phyloP scores from a whole-genome alignment of 2,329 filamentous ascomycete species.

The Xenoacremonium recifei region DNA sequence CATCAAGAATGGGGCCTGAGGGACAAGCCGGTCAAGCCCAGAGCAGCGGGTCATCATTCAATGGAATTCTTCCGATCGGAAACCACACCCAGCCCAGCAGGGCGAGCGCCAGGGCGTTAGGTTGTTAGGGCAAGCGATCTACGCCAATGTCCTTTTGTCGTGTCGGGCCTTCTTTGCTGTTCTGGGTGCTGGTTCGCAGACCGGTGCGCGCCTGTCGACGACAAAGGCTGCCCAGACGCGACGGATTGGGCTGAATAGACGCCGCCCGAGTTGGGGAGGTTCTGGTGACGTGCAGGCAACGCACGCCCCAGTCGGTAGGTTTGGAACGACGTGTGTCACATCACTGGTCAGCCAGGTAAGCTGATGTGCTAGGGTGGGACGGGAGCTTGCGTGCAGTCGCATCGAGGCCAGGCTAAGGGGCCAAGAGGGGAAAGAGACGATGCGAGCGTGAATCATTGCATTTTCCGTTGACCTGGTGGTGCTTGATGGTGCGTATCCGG shows the following conservation, averaged over 20 bases:
- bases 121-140: conserved; percentile 28
- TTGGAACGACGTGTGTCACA: conserved; percentile 10
- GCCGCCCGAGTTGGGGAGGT: conserved; percentile 16
- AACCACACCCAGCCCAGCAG: too few relatives aligned
- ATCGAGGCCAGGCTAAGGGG: not conserved
- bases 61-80: conserved; percentile 33
- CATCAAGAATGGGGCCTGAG: conserved; percentile 7
- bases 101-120: conserved; percentile 17
- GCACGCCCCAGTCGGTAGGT: conserved; percentile 12
- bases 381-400: not conserved
- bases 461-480: not conserved
- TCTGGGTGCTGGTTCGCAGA: conserved; percentile 3
- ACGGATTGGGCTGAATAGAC: conserved; percentile 31
- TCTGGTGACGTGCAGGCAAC: conserved; percentile 12
- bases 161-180: conserved; percentile 15
- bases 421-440: not conserved
- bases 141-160: conserved; percentile 32
- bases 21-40: conserved; percentile 14
- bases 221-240: conserved; percentile 5
- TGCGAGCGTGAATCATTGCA: too few relatives aligned
- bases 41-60: conserved; percentile 20
- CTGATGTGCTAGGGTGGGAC: conserved; percentile 10
- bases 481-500: not conserved
- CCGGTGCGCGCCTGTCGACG: conserved; percentile 23
- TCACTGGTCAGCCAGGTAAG: conserved; percentile 7